Base-by-base conservation (phyloP, 805 yeast species). In the Cyberlindnera euphorbiiphila region DNA sequence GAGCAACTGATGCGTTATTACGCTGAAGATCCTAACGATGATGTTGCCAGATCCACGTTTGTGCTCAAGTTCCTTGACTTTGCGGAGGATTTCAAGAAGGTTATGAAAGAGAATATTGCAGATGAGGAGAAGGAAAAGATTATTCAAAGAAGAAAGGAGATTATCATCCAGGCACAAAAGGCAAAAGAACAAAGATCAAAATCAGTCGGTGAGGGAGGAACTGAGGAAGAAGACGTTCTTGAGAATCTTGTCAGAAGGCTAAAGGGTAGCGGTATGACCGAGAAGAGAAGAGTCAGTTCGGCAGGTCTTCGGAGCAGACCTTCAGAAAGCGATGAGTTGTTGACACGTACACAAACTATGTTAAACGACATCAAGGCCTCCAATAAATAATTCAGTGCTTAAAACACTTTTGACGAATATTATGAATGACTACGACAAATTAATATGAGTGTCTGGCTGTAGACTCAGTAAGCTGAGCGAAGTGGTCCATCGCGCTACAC, bases 11-110 rank as follows among this genome's bases (percentile, higher is more conserved):
- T 93, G 94, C 71, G 71, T 45, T 78, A 74, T 50, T 93, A 85
- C 56, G 98, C 97, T n/a, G 98, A 93, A 61, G 94, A 86, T 57
- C 71, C 84, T 1, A 62, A 59, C 8, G 97, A 91, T 58, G 65
- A 73, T 25, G 67, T 69, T 47, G 74, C 89, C 13, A 73, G 81
- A 37, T 74, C 76, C 42, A 64, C 78, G 0, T 91, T 93, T 51
- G 86, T 91, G 56, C 70, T 66, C 43, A 85, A 86, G 57, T 84
- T 93, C 61, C 72, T 83, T n/a, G 74, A 77, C 36, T 93, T 93
- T 59, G 74, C 85, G 2, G 66, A 65, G 25, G 94, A 86, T 52
- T 94, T 83, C 62, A 78, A 82, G 56, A 80, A 74, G 52, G 96
- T 91, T 1, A 81, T 81, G 35, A 66, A 70, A 21, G 96, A 89